A percentile compares a stretch with the other conserved stretches of the same genome.
These are phyloP conservation scores for Hyparrhenia diplandra DNA, from an alignment of 176 grass and related monocot genomes.

Conservation along the genomic window DNA sequence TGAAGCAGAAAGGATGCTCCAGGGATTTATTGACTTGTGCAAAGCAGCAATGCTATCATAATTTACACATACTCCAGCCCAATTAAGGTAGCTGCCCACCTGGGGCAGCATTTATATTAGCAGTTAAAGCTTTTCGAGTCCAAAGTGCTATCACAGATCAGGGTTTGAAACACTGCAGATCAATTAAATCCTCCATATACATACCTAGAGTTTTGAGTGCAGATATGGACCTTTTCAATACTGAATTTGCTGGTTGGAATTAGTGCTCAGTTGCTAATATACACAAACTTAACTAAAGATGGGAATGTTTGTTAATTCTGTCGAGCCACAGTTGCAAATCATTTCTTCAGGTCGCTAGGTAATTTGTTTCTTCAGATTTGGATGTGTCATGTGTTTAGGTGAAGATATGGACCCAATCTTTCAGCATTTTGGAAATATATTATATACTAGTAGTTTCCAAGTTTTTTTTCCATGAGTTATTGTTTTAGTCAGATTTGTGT, in stretches of 20 bases:
- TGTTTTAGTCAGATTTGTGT: neutral
- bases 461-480: neutral
- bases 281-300: neutral
- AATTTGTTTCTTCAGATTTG: neutral
- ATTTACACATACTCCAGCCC: neutral
- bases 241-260: neutral
- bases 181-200: neutral
- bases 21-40: neutral
- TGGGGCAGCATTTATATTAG: neutral
- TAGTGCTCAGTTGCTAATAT: neutral
- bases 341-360: neutral
- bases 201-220: neutral
- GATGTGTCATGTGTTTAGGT: neutral
- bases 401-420: neutral
- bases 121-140: neutral
- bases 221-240: neutral
- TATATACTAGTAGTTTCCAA: neutral
- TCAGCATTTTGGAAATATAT: neutral
- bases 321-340: neutral
- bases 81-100: neutral
- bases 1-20: neutral
- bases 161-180: neutral
- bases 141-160: neutral
- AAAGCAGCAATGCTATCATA: neutral
- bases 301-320: neutral